Base-by-base conservation (phyloP, 495 filamentous ascomycete species). In the Xylaria scruposa region DNA sequence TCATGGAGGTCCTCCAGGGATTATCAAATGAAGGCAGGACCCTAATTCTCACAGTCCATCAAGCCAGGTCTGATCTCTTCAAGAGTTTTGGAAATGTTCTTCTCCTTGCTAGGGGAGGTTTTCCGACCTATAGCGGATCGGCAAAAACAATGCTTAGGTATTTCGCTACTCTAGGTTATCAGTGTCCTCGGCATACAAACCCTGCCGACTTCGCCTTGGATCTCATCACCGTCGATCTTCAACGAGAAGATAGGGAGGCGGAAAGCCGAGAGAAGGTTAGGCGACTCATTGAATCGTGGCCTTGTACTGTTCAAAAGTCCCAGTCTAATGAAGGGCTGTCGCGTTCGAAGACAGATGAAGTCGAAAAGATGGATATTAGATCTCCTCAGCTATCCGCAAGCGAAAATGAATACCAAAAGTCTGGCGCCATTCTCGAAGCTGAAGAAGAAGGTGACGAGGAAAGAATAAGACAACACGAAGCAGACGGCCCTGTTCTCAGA, bases 151-250 rank as follows among this genome's bases (percentile, higher is more conserved):
- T 94, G 89, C 83, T 93, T 4, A 76, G 85, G 0, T 88, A 93
- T 75, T 92, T 94, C 72, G 76, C 79, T 3, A 72, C 75, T 4
- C 78, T 91, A 10, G 90, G 90, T 4, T 87, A 89, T 71, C 75
- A 86, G 13, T 93, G 91, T 76, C 90, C 91, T 5, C 81, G 81
- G 26, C 87, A 87, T 65, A 91, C 90, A 21, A 94, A 93, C 70
- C 91, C 91, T 3, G 91, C 92, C 3, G 92, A 94, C 76, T 93
- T 93, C 71, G 91, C 90, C 4, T 81, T 94, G 15, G 92, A 94
- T 77, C 82, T 93, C 8, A 91, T 94, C 64, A 92, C 92, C 0
- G 86, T 93, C 31, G 89, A 93, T 72, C 83, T 93, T 0, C 91
- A 92, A 74, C 86, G 89, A 59, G 86, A 83, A 59, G 77, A 82